Evolutionary conservation across 2,329 filamentous ascomycete species (phyloP), one percentile per base, ranked within the genome.

Genomic region (Nemania diffusa): DNA sequence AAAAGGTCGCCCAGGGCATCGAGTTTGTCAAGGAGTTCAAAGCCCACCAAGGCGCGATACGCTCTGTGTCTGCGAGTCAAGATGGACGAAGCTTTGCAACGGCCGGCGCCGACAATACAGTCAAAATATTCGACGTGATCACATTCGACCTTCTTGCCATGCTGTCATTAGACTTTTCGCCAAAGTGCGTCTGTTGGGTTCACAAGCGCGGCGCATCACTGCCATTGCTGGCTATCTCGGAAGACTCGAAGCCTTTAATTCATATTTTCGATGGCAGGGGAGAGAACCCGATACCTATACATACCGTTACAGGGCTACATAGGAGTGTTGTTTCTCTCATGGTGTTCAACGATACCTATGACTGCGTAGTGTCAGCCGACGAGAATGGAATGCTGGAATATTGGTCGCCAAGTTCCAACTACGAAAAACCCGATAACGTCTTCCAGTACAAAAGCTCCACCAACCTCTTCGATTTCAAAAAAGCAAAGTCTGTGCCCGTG

Each of bases 1-100:
- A 99, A 83, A 99, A 99, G 82, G 88, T 92, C 71, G 90, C 89
- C 1, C 90, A 92, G 37, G 93, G 93, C 0, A 92, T 99, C 65
- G 97, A 99, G 81, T 99, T 99, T 76, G 95, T 98, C 60, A 99
- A 99, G 81, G 94, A 99, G 81, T 99, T 97, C 82, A 91, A 90
- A 76, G 94, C 96, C 7, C 97, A 99, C 80, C 85, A 87, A 64
- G 92, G 93, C 58, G 93, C 97, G 76, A 93, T 98, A 76, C 89
- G 85, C 68, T 91, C 91, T 29, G 92, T 96, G 51, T 96, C 90
- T 42, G 91, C 92, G 70, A 98, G 95, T 80, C 87, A 90, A 46
- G 96, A 99, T 79, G 96, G 96, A 0, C 88, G 94, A 75, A 97
- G 92, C 79, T 99, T 97, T 83, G 97, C 95, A 58, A 97, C 94